Evolutionary conservation across 2,329 filamentous ascomycete genomes (phyloP), one percentile per base, ranked within the genome.

Genomic region (Fusarium sp.): DNA sequence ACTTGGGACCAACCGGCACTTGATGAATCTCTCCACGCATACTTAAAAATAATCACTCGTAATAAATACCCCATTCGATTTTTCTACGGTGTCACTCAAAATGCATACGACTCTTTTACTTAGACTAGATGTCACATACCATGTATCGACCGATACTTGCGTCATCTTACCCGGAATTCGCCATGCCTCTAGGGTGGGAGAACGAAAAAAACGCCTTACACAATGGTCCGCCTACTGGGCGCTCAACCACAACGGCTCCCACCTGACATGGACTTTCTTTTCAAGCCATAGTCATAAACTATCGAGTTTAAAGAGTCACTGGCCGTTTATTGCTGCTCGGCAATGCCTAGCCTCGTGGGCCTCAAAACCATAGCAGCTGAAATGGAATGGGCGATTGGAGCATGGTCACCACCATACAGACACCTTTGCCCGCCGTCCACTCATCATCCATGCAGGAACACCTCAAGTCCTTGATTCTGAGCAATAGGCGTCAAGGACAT

Each of bases 391-490:
- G 3, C 14, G 23, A 49, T 27, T 40, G 23, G 23, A 40, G 10
- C 18, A 57, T 29, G 36, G 29, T 20, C 38, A 56, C 38, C 59
- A 50, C 53, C 51, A 50, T 31, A 27, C 23, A 53, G 14, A 11
- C 27, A 29, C 27, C 1, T 18, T 31, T n/a, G 8, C 33, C 29
- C 27, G 4, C 10, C 20, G n/a, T 27, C 16, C 46, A 51, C 23
- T 55, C 20, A n/a, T 8, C 16, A 27, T 18, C 23, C 40, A 70
- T 68, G 59, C 67, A 69, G 59, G 56, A 69, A 67, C 59, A 57
- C 33, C 20, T n/a, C 38, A 23, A 60, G 53, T 67, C 50, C 50
- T 60, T 54, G 50, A 44, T 27, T 23, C 27, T 38, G 18, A 33
- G 57, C 36, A 50, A 61, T 55, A 16, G 18, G 14, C 34, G 49